These are phyloP conservation scores for Plasmodium cynomolgi DNA, from an alignment of 169 alveolate species.

Conservation along the genomic window DNA sequence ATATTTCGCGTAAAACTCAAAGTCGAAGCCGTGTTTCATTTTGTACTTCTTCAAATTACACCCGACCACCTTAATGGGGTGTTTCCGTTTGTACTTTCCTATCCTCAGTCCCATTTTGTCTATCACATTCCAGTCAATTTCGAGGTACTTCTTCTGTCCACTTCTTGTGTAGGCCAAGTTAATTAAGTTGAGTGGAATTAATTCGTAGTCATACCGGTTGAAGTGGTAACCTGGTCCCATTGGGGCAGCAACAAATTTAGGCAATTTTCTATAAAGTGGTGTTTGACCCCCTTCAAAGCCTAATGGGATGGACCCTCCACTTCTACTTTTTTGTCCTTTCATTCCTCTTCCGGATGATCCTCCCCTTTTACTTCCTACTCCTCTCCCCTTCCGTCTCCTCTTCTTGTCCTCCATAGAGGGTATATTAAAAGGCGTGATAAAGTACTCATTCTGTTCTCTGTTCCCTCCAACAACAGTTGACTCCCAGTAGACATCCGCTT, in stretches of 20 bases:
- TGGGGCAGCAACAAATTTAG: conserved; percentile 85
- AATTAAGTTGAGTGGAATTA: conserved; percentile 80
- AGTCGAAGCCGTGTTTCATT: conserved; percentile 78
- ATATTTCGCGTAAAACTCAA: conserved; percentile 45
- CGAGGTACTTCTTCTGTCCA: conserved; percentile 77
- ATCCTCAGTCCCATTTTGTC: conserved; percentile 81
- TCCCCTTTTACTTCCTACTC: conserved; percentile 86
- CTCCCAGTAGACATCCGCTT: conserved; percentile 82
- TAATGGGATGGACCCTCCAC: conserved; percentile 80
- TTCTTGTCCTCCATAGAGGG: conserved; percentile 81
- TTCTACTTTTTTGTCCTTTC: conserved; percentile 86
- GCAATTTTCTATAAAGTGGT: conserved; percentile 84
- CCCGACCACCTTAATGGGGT: conserved; percentile 82
- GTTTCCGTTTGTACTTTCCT: conserved; percentile 82
- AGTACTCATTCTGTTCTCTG: conserved; percentile 77
- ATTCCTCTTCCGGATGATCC: conserved; percentile 85
- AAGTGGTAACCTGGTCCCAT: conserved; percentile 84
- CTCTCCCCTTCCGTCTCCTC: conserved; percentile 84
- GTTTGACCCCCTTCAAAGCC: conserved; percentile 87
- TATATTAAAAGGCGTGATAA: conserved; percentile 77
- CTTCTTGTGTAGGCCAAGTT: conserved; percentile 75
- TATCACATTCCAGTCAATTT: conserved; percentile 84
- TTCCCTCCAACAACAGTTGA: conserved; percentile 85
- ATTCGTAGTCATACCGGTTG: conserved; percentile 78
- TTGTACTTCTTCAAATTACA: conserved; percentile 79